Conservation (phyloP, 2,329 filamentous ascomycete genomes). For the Torrubiella hemipterigena region DNA sequence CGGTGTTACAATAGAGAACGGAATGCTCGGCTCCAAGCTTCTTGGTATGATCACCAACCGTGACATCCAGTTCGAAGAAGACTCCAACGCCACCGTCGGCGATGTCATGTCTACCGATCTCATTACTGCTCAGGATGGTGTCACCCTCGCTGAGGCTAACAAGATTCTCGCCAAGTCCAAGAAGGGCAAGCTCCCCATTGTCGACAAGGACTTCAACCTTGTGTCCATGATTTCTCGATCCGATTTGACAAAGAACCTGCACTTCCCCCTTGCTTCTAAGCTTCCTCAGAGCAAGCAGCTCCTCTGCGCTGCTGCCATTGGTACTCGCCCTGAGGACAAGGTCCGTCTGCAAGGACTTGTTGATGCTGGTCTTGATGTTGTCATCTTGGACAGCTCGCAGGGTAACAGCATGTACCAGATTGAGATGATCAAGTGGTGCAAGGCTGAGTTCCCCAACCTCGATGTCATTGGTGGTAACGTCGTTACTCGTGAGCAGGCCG, state of each 20-base stretch:
- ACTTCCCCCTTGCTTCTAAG: constrained; percentile 95
- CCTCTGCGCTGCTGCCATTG: constrained; percentile 88
- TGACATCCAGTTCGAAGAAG: constrained; percentile 91
- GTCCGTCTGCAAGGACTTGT: constrained; percentile 73
- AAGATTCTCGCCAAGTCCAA: constrained; percentile 86
- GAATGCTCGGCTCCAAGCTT: constrained; percentile 88
- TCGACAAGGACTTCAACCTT: constrained; percentile 72
- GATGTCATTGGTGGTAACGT: constrained; percentile 98
- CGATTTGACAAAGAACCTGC: constrained; percentile 95
- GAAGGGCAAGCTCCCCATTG: constrained; percentile 95
- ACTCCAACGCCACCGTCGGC: constrained; percentile 60
- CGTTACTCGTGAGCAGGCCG: constrained; percentile 93
- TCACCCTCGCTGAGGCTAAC: constrained; percentile 81
- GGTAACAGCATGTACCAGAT: constrained; percentile 98
- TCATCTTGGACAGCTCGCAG: constrained; percentile 91
- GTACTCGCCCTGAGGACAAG: constrained; percentile 91
- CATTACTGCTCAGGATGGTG: constrained; percentile 73
- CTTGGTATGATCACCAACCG: constrained; percentile 96
- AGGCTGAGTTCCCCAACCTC: constrained; percentile 70
- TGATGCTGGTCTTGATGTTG: constrained; percentile 89
- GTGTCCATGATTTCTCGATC: constrained; percentile 88
- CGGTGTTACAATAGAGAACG: constrained; percentile 59
- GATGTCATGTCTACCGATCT: constrained; percentile 94
- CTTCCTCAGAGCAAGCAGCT: constrained; percentile 95
- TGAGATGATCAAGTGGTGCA: constrained; percentile 95